Evolutionary conservation across 2,329 filamentous ascomycete genomes (phyloP), one percentile per base, ranked within the genome.

Genomic region (Colletotrichum sp.): DNA sequence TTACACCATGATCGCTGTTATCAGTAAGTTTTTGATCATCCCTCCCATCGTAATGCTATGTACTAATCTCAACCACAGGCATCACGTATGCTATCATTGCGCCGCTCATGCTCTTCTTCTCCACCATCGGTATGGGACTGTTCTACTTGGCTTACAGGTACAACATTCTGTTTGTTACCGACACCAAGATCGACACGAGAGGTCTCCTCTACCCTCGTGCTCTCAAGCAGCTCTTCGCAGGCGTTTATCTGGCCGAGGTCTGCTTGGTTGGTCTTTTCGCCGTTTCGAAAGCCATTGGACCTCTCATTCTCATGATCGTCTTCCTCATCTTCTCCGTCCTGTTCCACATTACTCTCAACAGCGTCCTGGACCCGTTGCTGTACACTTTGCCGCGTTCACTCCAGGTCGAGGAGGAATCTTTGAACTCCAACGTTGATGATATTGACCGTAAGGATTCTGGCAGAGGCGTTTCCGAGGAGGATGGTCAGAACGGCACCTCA

Each of bases 111-210:
- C 88, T 98, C 21, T 92, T 93, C 56, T 98, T 97, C 83, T 94
- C 95, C 0, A 92, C 93, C 2, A 87, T 96, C 52, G 95, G 94
- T 38, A 90, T 98, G 77, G 91, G 88, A 56, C 87, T 97, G 65
- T 95, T 97, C 86, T 97, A 97, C 84, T 88, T 95, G 68, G 94
- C 95, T 70, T 98, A 96, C 87, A 91, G 94, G 48, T 98, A 98
- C 89, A 96, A 96, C 84, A 84, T 98, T 69, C 88, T 98, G 26
- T 98, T 95, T 82, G 94, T 97, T 16, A 93, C 92, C 64, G 94
- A 96, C 78, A 90, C 94, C 15, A 88, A 92, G 77, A 92, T 98
- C 77, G 96, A 98, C 82, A 98, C 96, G 64, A 95, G 95, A 80
- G 96, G 97, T 65, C 92, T 96, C 26, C 93, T 95, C 80, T 98